Evolutionary conservation across 306 rosid species (phyloP), one percentile per base, ranked within the genome.

Genomic region (Comarum palustre): DNA sequence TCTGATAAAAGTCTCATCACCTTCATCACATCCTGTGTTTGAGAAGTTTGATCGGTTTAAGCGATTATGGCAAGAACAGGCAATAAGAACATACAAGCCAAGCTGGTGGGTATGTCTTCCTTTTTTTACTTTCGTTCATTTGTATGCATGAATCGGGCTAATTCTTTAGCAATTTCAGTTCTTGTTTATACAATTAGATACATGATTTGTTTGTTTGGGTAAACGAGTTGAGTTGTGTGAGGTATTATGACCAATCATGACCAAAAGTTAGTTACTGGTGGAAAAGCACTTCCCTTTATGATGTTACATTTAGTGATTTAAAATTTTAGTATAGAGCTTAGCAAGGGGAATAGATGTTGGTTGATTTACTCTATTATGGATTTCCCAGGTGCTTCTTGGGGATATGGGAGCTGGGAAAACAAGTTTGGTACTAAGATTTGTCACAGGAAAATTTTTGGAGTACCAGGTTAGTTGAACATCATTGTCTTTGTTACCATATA

Each of bases 361-460:
- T 32, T 36, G 24, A 20, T 71, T 43, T 55, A 78, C 32, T 36
- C 8, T 15, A 45, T 14, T 14, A 41, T 68, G 67, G 1, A 46
- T 73, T 61, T 77, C 39, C 1, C 83, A 92, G 97, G 97, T 92
- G 31, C 85, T 92, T 75, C 91, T 92, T 50, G 97, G 97, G 36
- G 96, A 89, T 82, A 87, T 92, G 96, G 97, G 97, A 73, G 54
- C 97, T 9, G 97, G 97, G 76, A 92, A 92, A 82, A 87, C 97
- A 58, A 89, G 97, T 72, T 80, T 92, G 87, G 97, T 89, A 43
- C 61, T 92, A 79, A 87, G 97, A 84, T 89, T 92, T 85, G 88
- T 87, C 62, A 92, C 90, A 78, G 97, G 97, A 32, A 92, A 92
- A 64, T 92, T 92, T 81, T 82, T 84, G 1, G 97, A 92, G 29